Conservation (phyloP, 108 stramenopile genomes). For the Schizochytrium sp. region DNA sequence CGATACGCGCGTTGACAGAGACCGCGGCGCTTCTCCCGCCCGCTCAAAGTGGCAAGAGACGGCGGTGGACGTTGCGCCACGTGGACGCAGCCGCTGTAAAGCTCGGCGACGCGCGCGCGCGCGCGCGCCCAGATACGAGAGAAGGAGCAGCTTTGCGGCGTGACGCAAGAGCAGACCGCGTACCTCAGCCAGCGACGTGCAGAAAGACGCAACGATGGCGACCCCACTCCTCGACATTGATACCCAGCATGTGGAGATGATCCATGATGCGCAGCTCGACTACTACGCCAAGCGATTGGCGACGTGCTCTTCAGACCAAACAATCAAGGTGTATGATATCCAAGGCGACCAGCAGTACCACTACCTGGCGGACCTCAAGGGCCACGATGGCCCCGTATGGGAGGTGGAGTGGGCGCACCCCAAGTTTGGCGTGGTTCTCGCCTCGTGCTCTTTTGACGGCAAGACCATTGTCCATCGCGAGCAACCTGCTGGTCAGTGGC, state of each 20-base stretch:
- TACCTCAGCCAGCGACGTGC: too few relatives aligned
- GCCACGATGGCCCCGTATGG: conserved; percentile 84
- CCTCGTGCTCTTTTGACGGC: conserved; percentile 78
- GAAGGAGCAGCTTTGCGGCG: too few relatives aligned
- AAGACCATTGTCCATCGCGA: conserved; percentile 76
- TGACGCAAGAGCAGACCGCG: too few relatives aligned
- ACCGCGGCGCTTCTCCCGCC: too few relatives aligned
- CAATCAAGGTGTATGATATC: conserved; percentile 82
- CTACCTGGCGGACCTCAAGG: neutral
- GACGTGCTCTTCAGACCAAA: conserved; percentile 77
- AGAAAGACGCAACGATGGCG: neutral
- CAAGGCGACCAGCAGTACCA: conserved; percentile 53
- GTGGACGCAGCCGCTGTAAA: too few relatives aligned
- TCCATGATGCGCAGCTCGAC: conserved; percentile 86
- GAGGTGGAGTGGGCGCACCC: conserved; percentile 89
- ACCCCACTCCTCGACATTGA: conserved; percentile 44
- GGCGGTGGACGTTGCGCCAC: too few relatives aligned
- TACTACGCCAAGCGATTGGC: conserved; percentile 88
- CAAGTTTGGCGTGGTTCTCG: conserved; percentile 73
- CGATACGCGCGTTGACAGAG: too few relatives aligned
- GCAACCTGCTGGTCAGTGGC: conserved; percentile 67
- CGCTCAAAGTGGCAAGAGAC: too few relatives aligned
- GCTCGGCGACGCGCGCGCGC: too few relatives aligned
- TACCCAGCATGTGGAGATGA: conserved; percentile 86
- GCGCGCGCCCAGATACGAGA: too few relatives aligned